Evolutionary conservation across 1,139 yeast genomes (phyloP), one percentile per base, ranked within the genome.

Genomic region (Candida labiduridarum): DNA sequence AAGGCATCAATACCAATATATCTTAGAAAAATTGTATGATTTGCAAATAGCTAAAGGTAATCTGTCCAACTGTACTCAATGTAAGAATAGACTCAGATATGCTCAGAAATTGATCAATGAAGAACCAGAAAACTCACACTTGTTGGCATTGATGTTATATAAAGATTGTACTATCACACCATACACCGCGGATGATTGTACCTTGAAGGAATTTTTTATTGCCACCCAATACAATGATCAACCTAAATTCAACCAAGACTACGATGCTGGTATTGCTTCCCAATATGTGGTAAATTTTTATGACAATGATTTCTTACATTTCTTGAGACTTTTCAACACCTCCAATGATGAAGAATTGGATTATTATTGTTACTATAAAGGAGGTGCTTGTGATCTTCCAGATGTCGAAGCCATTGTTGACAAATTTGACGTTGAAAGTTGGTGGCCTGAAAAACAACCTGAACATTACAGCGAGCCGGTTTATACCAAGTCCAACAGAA

Each of bases 281-380:
- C 46, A 45, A 22, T 45, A 42, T n/a, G 64, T 69, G 41, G 61
- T 74, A 42, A 66, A 68, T 53, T 69, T 74, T 52, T 71, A 58
- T 47, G 78, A 74, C 57, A 74, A 72, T 51, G 79, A 74, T 49
- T 74, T 71, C 56, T 59, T 71, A 48, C 71, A 71, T 47, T 64
- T 74, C 66, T 56, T 74, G 52, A 62, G 64, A 49, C 56, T 64
- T 46, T 69, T 74, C 61, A 72, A 74, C 53, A 52, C 63, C 30
- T 69, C 76, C 4, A 71, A 71, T 42, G 74, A 72, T 9, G 61
- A 68, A 22, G 74, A 71, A 49, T 59, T 70, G 54, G 67, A 65
- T 31, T 69, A 68, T 51, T 71, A 67, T 55, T 71, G 76, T 53
- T 64, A 60, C 55, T 69, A 49, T 57, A 68, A 69, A 54, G 45